phyloP scores from a whole-genome alignment of 108 stramenopile species.

The Discostella pseudostelligera region DNA sequence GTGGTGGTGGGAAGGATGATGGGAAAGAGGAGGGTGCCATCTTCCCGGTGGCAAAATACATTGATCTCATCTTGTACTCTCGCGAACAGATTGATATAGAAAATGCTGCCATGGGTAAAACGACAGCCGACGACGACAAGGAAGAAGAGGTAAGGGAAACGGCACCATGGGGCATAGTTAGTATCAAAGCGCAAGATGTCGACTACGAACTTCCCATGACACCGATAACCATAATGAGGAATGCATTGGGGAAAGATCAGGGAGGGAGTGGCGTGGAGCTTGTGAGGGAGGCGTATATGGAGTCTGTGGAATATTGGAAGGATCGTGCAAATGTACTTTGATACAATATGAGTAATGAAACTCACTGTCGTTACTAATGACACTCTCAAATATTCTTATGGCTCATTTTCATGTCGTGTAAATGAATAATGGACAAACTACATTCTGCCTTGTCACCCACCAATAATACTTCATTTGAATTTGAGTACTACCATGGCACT shows the following conservation, averaged over 20 bases:
- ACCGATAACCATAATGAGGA: constrained; percentile 97
- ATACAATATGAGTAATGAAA: no score
- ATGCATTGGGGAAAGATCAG: constrained; percentile 93
- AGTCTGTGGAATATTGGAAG: constrained; percentile 85
- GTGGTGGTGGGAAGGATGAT: neutral
- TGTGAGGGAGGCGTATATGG: constrained; percentile 76
- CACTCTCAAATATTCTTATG: no score
- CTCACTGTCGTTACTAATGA: no score
- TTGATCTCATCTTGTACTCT: constrained; percentile 94
- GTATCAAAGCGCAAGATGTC: constrained; percentile 95
- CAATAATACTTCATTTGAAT: no score
- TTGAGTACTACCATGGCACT: no score
- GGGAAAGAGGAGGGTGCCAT: constrained; percentile 30
- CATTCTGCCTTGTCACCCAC: no score
- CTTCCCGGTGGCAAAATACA: constrained; percentile 79
- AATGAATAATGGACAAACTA: no score
- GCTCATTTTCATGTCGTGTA: no score
- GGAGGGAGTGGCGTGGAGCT: constrained; percentile 88
- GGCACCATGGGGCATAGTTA: constrained; percentile 96
- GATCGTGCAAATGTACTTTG: constrained; percentile 66
- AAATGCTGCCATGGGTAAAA: constrained; percentile 83
- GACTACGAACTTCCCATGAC: constrained; percentile 95
- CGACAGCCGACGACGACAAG: neutral
- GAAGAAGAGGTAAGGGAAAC: constrained; percentile 33
- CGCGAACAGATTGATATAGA: constrained; percentile 90